phyloP scores from a whole-genome alignment of 2,329 filamentous ascomycete genomes.

The Rutstroemia sydowiana region DNA sequence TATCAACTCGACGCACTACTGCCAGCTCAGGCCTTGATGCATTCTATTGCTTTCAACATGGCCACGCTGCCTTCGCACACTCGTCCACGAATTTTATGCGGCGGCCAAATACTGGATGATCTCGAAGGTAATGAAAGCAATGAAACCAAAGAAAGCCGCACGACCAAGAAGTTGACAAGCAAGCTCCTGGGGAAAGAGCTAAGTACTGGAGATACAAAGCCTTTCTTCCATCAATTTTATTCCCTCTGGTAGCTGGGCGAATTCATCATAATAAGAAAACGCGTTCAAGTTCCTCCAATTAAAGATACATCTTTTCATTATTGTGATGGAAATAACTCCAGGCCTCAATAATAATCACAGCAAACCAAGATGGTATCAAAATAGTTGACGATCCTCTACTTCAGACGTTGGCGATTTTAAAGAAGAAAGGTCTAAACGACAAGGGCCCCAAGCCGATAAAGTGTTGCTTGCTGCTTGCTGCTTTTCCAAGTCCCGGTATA shows the following conservation, averaged over 20 bases:
- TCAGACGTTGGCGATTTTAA: background rate
- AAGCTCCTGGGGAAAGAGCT: slow-evolving; percentile 1
- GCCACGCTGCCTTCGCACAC: slow-evolving; percentile 12
- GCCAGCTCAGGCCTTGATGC: slow-evolving; percentile 10
- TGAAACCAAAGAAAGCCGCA: slow-evolving; percentile 9
- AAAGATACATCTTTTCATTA: background rate
- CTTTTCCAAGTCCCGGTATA: slow-evolving; percentile 8
- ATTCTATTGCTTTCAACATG: slow-evolving; percentile 7
- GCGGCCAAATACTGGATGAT: slow-evolving; percentile 8
- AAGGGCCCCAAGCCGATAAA: slow-evolving; percentile 1
- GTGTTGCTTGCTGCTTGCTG: too few relatives aligned
- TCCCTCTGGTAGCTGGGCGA: background rate
- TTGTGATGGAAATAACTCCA: background rate
- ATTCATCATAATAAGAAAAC: background rate
- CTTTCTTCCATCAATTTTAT: background rate
- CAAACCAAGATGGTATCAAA: background rate
- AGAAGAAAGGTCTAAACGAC: background rate
- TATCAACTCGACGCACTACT: slow-evolving; percentile 3
- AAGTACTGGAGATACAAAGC: background rate
- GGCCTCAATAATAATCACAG: background rate
- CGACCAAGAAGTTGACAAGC: slow-evolving; percentile 4
- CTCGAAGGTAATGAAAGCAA: slow-evolving; percentile 6
- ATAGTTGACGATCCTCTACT: background rate
- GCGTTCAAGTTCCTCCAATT: slow-evolving; percentile 1
- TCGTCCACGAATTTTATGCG: slow-evolving; percentile 12